Evolutionary conservation across 192 early-diverging fungal genomes (phyloP).

Genomic region (Mortierella hygrophila): DNA sequence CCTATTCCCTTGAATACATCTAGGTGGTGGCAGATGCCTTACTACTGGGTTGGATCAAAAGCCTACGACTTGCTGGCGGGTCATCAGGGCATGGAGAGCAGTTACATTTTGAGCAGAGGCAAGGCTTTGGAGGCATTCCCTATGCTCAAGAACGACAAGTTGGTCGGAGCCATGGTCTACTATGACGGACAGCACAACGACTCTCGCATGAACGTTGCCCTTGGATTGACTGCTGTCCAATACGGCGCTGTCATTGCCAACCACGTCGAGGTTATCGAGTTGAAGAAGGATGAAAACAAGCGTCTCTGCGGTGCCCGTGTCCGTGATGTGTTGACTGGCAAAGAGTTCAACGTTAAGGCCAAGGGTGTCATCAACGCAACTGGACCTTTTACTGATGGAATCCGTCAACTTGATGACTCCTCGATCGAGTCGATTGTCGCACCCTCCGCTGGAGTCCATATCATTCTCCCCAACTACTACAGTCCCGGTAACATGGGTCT

Average conservation of each 20-base stretch:
- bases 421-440: conserved; percentile 87
- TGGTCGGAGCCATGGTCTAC: conserved; percentile 96
- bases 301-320: conserved; percentile 83
- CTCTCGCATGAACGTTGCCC: conserved; percentile 95
- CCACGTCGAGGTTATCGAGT: conserved; percentile 88
- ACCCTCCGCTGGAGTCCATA: conserved; percentile 93
- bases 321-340: conserved; percentile 87
- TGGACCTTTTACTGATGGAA: conserved; percentile 84
- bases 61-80: conserved; percentile 93
- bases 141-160: conserved; percentile 88
- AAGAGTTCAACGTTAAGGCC: conserved; percentile 86
- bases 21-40: conserved; percentile 97
- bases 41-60: conserved; percentile 96
- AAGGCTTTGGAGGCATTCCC: conserved; percentile 96
- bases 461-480: conserved; percentile 96
- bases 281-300: conserved; percentile 80
- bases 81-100: conserved; percentile 80
- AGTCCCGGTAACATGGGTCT: conserved; percentile 95
- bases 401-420: conserved; percentile 91
- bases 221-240: conserved; percentile 90
- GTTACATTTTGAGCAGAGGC: conserved; percentile 86
- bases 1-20: background rate
- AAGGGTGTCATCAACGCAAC: conserved; percentile 97
- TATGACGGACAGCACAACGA: conserved; percentile 99
- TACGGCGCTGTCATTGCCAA: conserved; percentile 95